Evolutionary conservation across 2,329 filamentous ascomycete genomes (phyloP).

Genomic region (Penicillium sp.): DNA sequence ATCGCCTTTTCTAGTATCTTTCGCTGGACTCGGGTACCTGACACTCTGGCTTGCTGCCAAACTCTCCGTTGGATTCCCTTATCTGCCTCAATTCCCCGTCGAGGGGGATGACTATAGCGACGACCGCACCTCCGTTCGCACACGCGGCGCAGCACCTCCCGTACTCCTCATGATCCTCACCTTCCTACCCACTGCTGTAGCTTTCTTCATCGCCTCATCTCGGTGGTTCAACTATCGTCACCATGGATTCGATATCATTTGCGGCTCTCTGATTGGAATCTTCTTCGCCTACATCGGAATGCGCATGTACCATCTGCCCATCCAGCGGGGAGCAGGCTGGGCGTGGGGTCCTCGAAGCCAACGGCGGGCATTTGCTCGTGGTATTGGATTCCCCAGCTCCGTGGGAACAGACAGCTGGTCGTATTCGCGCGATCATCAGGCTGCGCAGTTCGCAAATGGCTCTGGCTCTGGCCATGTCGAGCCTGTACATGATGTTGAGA

Average conservation of each 20-base stretch:
- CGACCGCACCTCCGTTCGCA: constrained; percentile 60
- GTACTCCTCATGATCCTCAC: constrained; percentile 75
- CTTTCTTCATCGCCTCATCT: constrained; percentile 82
- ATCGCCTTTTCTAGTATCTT: constrained; percentile 59
- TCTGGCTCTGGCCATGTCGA: background rate
- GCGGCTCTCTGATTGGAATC: constrained; percentile 80
- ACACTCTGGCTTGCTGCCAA: constrained; percentile 79
- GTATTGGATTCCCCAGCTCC: constrained; percentile 42
- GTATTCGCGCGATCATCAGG: constrained; percentile 13
- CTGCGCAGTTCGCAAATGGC: background rate
- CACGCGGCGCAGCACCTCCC: constrained; percentile 80
- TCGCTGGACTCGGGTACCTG: constrained; percentile 82
- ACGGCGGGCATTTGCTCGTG: constrained; percentile 68
- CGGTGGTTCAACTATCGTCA: constrained; percentile 90
- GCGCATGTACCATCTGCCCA: constrained; percentile 83
- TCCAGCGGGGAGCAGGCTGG: constrained; percentile 82
- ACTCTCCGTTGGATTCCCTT: constrained; percentile 55
- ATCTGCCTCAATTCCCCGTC: constrained; percentile 42
- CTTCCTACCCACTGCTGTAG: constrained; percentile 72
- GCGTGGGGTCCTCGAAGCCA: constrained; percentile 80
- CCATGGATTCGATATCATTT: constrained; percentile 89
- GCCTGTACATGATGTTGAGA: constrained; percentile 16
- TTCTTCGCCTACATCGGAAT: constrained; percentile 76
- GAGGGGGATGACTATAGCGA: constrained; percentile 31
- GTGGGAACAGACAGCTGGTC: constrained; percentile 40